Evolutionary conservation across 768 basidiomycete genomes (phyloP).

Genomic region (Pleurotus platypus): DNA sequence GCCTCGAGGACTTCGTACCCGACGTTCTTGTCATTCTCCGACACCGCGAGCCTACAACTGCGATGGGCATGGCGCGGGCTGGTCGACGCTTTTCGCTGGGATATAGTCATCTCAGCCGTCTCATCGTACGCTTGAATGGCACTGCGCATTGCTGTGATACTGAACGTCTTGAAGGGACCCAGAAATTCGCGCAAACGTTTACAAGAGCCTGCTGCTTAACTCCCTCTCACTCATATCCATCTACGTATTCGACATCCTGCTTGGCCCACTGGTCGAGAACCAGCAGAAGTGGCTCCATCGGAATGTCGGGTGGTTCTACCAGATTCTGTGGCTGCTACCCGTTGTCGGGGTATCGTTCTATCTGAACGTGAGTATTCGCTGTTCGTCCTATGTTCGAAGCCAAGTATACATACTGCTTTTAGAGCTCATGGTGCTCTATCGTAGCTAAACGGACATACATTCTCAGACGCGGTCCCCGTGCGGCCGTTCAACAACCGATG

Average conservation of each 20-base stretch:
- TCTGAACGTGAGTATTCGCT: constrained; percentile 60
- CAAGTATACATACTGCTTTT: constrained; percentile 5
- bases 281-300: constrained; percentile 65
- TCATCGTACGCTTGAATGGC: constrained; percentile 40
- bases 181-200: constrained; percentile 69
- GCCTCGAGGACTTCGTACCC: constrained; percentile 61
- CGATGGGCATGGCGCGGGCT: constrained; percentile 58
- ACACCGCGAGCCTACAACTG: constrained; percentile 58
- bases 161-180: constrained; percentile 47
- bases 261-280: constrained; percentile 63
- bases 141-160: neutral
- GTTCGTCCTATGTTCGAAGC: neutral
- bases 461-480: constrained; percentile 65
- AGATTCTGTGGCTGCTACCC: constrained; percentile 75
- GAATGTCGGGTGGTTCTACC: constrained; percentile 75
- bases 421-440: constrained; percentile 76
- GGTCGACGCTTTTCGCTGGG: constrained; percentile 72
- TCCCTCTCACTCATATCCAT: constrained; percentile 67
- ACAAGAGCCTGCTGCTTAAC: constrained; percentile 76
- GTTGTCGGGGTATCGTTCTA: constrained; percentile 75
- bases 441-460: constrained; percentile 74
- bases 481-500: constrained; percentile 46
- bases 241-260: constrained; percentile 69
- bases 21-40: constrained; percentile 58
- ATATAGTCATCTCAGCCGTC: constrained; percentile 54